phyloP scores from a whole-genome alignment of 805 yeast genomes.

The Torulaspora franciscae region DNA sequence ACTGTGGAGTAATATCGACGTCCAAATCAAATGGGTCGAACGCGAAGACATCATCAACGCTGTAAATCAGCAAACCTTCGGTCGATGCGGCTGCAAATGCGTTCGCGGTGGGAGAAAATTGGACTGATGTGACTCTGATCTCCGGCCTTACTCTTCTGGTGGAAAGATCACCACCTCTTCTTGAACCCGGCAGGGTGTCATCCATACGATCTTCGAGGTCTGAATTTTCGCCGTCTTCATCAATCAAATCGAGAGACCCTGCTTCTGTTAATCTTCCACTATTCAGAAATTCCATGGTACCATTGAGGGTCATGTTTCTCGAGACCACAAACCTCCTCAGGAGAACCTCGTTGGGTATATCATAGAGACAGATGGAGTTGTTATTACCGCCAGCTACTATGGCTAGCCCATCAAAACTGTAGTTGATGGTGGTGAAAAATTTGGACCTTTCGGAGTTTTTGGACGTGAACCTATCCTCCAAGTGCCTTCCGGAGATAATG shows the following conservation, averaged over 20 bases:
- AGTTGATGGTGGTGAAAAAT: slow-evolving; percentile 72
- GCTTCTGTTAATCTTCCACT: slow-evolving; percentile 82
- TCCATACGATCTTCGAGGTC: slow-evolving; percentile 82
- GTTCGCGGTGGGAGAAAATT: slow-evolving; percentile 84
- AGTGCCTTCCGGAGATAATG: slow-evolving; percentile 77
- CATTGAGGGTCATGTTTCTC: slow-evolving; percentile 83
- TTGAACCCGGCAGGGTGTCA: slow-evolving; percentile 77
- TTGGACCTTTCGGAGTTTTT: slow-evolving; percentile 79
- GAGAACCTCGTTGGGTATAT: slow-evolving; percentile 80
- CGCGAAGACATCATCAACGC: slow-evolving; percentile 65
- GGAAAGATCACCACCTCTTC: slow-evolving; percentile 72
- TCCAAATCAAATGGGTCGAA: slow-evolving; percentile 97
- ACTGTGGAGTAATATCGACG: slow-evolving; percentile 81
- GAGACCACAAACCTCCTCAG: slow-evolving; percentile 80
- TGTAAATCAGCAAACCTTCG: slow-evolving; percentile 80
- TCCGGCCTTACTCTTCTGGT: slow-evolving; percentile 73
- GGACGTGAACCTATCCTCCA: slow-evolving; percentile 76
- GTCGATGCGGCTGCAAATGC: slow-evolving; percentile 95
- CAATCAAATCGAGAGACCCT: slow-evolving; percentile 77
- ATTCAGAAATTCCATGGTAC: slow-evolving; percentile 75
- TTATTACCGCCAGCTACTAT: slow-evolving; percentile 92
- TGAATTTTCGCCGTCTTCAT: slow-evolving; percentile 78
- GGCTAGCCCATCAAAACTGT: slow-evolving; percentile 84
- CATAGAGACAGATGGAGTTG: slow-evolving; percentile 86
- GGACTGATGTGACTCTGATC: slow-evolving; percentile 70